Base-by-base conservation (phyloP, 768 basidiomycete genomes). In the Lyophyllum semitale region DNA sequence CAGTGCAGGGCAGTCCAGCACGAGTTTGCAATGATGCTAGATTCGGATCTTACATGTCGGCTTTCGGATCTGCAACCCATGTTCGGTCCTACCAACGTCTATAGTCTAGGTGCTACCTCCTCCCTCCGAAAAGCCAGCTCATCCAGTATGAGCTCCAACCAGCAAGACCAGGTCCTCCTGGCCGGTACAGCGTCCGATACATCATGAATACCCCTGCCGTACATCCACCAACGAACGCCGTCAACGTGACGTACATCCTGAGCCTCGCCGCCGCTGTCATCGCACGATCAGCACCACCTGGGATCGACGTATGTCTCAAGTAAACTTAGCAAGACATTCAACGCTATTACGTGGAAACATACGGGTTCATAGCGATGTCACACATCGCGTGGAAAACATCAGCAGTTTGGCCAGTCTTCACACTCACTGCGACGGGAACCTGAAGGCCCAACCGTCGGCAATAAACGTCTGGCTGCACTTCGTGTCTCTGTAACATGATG, bases 391-490 rank as follows among this genome's bases (percentile, higher is more conserved):
- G 87, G 78, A 92, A 95, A 18, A 95, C 87, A 66, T 93, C 91
- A 25, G 91, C 92, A 11, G 80, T 87, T 68, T 93, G 90, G 43
- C 85, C 89, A 3, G 87, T 86, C 71, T 88, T 89, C 41, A 95
- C 88, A 69, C 93, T 95, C 26, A 98, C 93, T 2, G 96, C 87
- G 42, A 98, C 93, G 25, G 96, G 96, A 4, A 96, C 93, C 59
- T 90, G 92, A n/a, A 99, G 77, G 8, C 87, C 84, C 48, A 98
- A 73, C 57, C 93, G 80, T 67, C 95, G 79, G 68, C 94, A 96
- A 67, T 99, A 99, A 12, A 95, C 93, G 66, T 98, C 96, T 33
- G 96, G 96, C 66, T 99, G 96, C 20, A 98, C 95, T 77, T 99
- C 96, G 69, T 98, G 96, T 68, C 96, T 80, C 90, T 97, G 66